A percentile compares a stretch with the other conserved stretches of the same genome.
phyloP scores from a whole-genome alignment of 1,284 basidiomycete genomes.

The Ceratobasidium theobromae region DNA sequence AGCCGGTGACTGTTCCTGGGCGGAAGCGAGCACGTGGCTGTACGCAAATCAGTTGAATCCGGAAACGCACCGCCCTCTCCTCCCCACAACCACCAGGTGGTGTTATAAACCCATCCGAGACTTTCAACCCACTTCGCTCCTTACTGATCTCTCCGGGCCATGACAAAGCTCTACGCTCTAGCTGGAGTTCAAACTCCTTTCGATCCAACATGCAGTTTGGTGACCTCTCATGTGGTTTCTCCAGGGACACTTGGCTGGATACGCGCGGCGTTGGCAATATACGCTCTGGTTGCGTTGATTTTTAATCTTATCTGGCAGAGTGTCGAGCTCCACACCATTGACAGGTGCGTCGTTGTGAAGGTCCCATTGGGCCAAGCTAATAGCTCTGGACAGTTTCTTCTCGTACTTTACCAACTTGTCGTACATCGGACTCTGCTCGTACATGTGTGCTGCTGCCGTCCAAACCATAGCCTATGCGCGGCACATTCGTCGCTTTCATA shows the following conservation, averaged over 20 bases:
- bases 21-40: too few species aligned
- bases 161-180: constrained; percentile 37
- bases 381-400: constrained; percentile 45
- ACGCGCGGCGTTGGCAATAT: constrained; percentile 55
- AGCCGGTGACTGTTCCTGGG: too few species aligned
- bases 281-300: constrained; percentile 53
- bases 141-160: neutral
- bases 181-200: constrained; percentile 48
- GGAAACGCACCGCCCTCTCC: too few species aligned
- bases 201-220: constrained; percentile 54
- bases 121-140: neutral
- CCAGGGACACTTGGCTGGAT: constrained; percentile 51
- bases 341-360: constrained; percentile 37
- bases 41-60: too few species aligned
- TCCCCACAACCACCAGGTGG: too few species aligned
- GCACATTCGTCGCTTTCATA: constrained; percentile 19
- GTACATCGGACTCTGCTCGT: constrained; percentile 61
- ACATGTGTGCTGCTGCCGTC: constrained; percentile 59
- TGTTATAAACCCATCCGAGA: too few species aligned
- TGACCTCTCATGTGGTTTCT: constrained; percentile 61
- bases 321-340: constrained; percentile 40
- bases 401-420: constrained; percentile 65
- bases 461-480: constrained; percentile 55
- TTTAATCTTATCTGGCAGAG: constrained; percentile 49
- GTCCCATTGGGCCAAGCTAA: constrained; percentile 42